Base-by-base conservation (phyloP, 208 protist species). In the Wallacemonas sp. region DNA sequence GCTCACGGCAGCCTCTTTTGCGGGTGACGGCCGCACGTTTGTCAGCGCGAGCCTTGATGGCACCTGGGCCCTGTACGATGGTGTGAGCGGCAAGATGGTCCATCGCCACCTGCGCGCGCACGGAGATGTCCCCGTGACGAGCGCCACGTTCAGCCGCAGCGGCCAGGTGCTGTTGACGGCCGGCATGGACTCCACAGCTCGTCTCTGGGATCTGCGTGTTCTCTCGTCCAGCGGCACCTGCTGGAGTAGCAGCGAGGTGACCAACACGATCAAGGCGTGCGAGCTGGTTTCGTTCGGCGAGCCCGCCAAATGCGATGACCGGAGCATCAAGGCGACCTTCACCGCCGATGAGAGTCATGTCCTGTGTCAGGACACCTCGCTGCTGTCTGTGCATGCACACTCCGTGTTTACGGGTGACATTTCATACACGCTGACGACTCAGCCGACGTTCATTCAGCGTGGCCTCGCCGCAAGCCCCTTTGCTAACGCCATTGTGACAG, bases 141-240 rank as follows among this genome's bases (percentile, higher is more conserved):
- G 87, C 39, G 87, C 85, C 16, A 61, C 39, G 8, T 96, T 90
- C 73, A 94, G 87, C 72, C 82, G 86, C 24, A 92, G 78, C 6
- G 88, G 88, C 30, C 88, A 93, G 48, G 56, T 92, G 17, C 55
- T 93, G 38, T 74, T 96, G 48, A 94, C 88, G 17, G 78, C 78
- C 26, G 91, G 91, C 32, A 94, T 92, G 83, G 91, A 96, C 68
- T 87, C 85, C 6, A 80, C 74, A 14, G 85, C 87, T 6, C 71
- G 88, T 12, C 65, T 96, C 52, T 96, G 88, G 85, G 91, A 96
- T 64, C 72, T 94, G 47, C 81, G 91, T 16, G 60, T 67, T 19
- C 48, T 74, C 12, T 46, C 39, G 21, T 54, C 62, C 38, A 63
- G 54, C 9, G 58, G 33, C 17, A 61, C 26, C 48, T 52, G 65